Evolutionary conservation across 2,329 filamentous ascomycete genomes (phyloP).

Genomic region (Clarireedia homoeocarpa): DNA sequence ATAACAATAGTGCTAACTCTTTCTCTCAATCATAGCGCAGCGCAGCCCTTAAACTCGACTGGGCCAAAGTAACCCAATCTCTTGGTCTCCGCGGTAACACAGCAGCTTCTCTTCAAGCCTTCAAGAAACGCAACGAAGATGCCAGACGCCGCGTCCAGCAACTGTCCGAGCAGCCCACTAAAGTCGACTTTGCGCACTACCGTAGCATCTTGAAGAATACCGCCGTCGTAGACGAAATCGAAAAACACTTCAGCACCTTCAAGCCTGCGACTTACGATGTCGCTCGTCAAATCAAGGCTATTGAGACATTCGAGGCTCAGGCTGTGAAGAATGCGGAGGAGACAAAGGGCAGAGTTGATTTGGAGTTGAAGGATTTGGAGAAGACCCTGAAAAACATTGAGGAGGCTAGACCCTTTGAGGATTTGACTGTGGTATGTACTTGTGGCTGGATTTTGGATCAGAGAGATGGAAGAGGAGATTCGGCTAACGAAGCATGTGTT

Average conservation of each 20-base stretch:
- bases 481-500: slow-evolving; percentile 11
- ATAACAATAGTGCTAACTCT: slow-evolving; percentile 12
- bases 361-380: slow-evolving; percentile 87
- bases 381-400: slow-evolving; percentile 97
- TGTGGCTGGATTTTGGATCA: not conserved
- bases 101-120: slow-evolving; percentile 79
- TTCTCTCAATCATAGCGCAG: slow-evolving; percentile 59
- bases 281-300: slow-evolving; percentile 88
- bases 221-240: slow-evolving; percentile 90
- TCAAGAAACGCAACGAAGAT: slow-evolving; percentile 99
- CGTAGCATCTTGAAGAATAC: slow-evolving; percentile 90
- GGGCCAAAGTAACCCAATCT: slow-evolving; percentile 87
- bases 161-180: slow-evolving; percentile 76
- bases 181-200: slow-evolving; percentile 91
- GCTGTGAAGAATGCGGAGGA: slow-evolving; percentile 94
- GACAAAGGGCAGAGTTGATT: slow-evolving; percentile 92
- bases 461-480: not conserved
- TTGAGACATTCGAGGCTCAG: slow-evolving; percentile 95
- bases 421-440: slow-evolving; percentile 86
- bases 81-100: slow-evolving; percentile 96
- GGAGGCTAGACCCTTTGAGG: slow-evolving; percentile 88
- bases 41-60: slow-evolving; percentile 99
- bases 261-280: slow-evolving; percentile 93
- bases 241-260: slow-evolving; percentile 89
- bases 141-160: slow-evolving; percentile 86